Base-by-base conservation (phyloP, 306 rosid genomes). In the Cicer arietinum region DNA sequence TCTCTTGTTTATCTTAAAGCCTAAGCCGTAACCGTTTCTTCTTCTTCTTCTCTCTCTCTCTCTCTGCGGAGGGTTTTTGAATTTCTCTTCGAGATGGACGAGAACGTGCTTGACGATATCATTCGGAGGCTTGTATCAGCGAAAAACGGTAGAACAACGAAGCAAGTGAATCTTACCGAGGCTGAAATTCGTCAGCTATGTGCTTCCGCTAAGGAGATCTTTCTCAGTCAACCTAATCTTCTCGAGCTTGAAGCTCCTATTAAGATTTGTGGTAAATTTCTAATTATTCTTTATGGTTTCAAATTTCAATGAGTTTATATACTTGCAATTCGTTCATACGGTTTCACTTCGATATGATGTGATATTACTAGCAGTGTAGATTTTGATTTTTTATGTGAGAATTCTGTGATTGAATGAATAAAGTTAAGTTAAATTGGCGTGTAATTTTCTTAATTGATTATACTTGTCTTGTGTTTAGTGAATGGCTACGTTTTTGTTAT, bases 181-280 rank as follows among this genome's bases (percentile, higher is more conserved):
- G 51, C 91, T 1, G 96, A 90, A 78, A 88, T 88, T 54, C 77
- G 82, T 10, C 96, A 86, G 62, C 90, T 90, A 4, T 90, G 96
- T 47, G 10, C 63, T 30, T 40, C 86, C 13, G 78, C 93, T 17
- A 90, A 82, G 86, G 93, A 88, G 84, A 85, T 90, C 84, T 90
- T 90, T 77, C 93, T 90, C 80, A 82, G 85, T 43, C 96, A 90
- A 61, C 96, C 96, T n/a, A 88, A 90, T 72, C 96, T 90, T 73
- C 96, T 90, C 5, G 96, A 90, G 71, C 96, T 90, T 46, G 96
- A 90, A 86, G 96, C 96, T 82, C 96, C 93, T 12, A 85, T 90
- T 20, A 90, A 90, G 82, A 90, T 90, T 79, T 90, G 96, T 59
- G 96, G 96, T 90, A 86, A 61, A n/a, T 30, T n/a, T 41, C 6